These are phyloP conservation scores for Spirogloea muscicola DNA, from an alignment of 139 green algal species.

Conservation along the genomic window DNA sequence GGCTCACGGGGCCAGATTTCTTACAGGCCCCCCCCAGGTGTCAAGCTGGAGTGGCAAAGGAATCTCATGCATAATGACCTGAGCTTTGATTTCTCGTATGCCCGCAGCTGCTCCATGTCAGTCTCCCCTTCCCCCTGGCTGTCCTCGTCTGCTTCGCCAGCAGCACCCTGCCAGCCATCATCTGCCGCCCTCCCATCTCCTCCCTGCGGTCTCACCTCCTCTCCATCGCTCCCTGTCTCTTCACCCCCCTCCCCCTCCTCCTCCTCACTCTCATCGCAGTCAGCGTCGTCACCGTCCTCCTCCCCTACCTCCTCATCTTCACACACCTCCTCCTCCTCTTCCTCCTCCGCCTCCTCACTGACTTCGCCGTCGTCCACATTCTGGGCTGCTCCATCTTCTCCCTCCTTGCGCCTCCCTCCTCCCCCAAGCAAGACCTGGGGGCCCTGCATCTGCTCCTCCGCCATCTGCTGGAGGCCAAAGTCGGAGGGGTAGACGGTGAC, in stretches of 20 bases:
- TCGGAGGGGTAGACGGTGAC: constrained; percentile 91
- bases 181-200: constrained; percentile 18
- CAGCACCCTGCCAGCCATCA: no score
- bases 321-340: background rate
- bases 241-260: constrained; percentile 33
- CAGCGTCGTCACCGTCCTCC: constrained; percentile 15
- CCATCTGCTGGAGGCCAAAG: constrained; percentile 86
- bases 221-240: constrained; percentile 48
- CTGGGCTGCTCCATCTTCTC: no score
- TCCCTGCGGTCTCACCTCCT: no score
- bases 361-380: no score
- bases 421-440: constrained; percentile 65
- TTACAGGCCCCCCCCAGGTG: no score
- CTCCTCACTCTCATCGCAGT: constrained; percentile 15
- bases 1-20: no score
- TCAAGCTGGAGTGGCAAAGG: no score
- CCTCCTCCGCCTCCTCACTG: background rate
- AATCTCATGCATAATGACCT: no score
- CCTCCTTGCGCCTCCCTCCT: no score
- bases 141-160: constrained; percentile 37
- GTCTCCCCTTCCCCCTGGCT: background rate
- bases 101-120: constrained; percentile 56
- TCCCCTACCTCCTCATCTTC: constrained; percentile 37
- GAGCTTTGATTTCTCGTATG: constrained; percentile 80
- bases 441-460: constrained; percentile 70